phyloP scores from a whole-genome alignment of 805 yeast genomes.

The Tetrapisispora taiwanensis region DNA sequence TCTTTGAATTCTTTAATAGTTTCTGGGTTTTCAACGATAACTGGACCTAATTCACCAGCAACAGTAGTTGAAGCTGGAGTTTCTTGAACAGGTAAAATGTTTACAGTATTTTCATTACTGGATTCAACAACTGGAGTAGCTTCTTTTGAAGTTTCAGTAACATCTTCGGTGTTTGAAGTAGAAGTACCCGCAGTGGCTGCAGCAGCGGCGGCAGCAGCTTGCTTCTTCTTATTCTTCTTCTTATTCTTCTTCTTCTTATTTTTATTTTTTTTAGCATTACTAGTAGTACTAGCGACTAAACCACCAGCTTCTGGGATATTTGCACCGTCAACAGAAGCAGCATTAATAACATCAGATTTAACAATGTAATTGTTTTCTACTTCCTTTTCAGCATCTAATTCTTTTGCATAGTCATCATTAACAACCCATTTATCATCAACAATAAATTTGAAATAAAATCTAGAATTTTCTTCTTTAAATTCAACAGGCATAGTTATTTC shows the following conservation, averaged over 20 bases:
- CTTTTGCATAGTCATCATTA: constrained; percentile 32
- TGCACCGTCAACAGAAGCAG: constrained; percentile 25
- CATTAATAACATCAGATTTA: constrained; percentile 6
- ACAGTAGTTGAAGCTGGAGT: background rate
- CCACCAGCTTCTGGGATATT: constrained; percentile 42
- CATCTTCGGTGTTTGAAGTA: background rate
- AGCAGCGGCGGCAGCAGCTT: background rate
- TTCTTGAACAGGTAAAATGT: background rate
- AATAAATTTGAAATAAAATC: constrained; percentile 44
- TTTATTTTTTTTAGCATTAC: background rate
- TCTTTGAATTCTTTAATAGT: constrained; percentile 58
- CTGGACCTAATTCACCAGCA: constrained; percentile 37
- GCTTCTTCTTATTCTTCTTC: constrained; percentile 6
- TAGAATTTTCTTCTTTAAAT: constrained; percentile 23
- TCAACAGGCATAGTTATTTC: constrained; percentile 48
- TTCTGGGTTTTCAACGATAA: constrained; percentile 41
- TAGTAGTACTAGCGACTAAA: constrained; percentile 18
- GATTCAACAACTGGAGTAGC: constrained; percentile 10
- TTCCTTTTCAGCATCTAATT: constrained; percentile 35
- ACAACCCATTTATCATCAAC: constrained; percentile 61
- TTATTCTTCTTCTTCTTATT: constrained; percentile 8
- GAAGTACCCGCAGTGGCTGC: background rate
- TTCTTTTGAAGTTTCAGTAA: constrained; percentile 4
- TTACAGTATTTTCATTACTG: background rate
- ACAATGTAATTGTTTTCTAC: constrained; percentile 31